Base-by-base conservation (phyloP, 140 eudicot genomes). In the Cichorium intybus region DNA sequence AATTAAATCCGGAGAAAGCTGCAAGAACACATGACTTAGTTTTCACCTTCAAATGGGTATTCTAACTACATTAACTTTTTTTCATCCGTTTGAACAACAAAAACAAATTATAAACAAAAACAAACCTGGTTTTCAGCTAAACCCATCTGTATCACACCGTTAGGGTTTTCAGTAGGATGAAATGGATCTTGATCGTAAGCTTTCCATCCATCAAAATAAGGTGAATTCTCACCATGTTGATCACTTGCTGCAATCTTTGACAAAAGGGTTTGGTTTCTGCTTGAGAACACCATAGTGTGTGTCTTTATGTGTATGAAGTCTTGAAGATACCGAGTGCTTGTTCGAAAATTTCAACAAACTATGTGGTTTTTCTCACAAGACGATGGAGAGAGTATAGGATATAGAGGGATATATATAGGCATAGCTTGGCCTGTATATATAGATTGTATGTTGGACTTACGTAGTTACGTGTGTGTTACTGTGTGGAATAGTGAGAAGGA, bases 91-190 rank as follows among this genome's bases (percentile, higher is more conserved):
- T 37, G 51, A 29, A 55, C 9, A 62, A n/a, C 0, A 63, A 16
- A 11, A 11, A 58, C 26, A 49, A 46, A 24, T 0, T 6, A 16
- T 10, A 22, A n/a, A 43, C 0, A 24, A 35, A 35, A 46, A 31
- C 28, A 27, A 45, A 87, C 91, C 91, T 81, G 89, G 49, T 87
- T 87, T 67, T 87, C 96, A 3, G 96, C 92, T 48, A 87, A 85
- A 0, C 96, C 95, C 92, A 87, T 84, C 69, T 86, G 95, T 14
- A 83, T 83, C 46, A 86, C 87, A 9, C 95, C 95, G 74, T 57
- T 53, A 24, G 87, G 89, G 41, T 86, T 86, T 15, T 48, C 9
- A 7, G 68, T 46, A 12, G 72, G 87, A 35, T 85, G 89, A 27
- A 76, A 85, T 43, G 95, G 95, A 29, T 85, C 66, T 39, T 34